Evolutionary conservation across 768 basidiomycete genomes (phyloP).

Genomic region (Mycena belliarum): DNA sequence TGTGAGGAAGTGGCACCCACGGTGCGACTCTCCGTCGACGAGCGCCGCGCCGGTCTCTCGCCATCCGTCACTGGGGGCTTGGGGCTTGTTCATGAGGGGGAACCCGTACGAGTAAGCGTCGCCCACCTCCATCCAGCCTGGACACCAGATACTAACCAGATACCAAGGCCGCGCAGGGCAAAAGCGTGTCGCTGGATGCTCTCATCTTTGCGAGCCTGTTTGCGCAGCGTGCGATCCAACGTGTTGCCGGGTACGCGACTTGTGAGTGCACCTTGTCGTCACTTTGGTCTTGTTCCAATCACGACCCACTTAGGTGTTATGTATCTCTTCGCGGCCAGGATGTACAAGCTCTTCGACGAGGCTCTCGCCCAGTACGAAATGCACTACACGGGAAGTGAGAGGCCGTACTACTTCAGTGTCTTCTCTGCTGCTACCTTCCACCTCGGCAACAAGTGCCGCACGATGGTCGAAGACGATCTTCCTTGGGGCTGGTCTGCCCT

Average conservation of each 20-base stretch:
- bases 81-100: background rate
- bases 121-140: background rate
- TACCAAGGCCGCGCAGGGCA: background rate
- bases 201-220: background rate
- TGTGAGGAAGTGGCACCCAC: background rate
- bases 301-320: background rate
- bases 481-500: background rate
- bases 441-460: background rate
- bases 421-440: background rate
- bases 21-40: background rate
- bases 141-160: no score
- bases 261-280: background rate
- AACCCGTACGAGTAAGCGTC: background rate
- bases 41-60: background rate
- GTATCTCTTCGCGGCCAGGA: background rate
- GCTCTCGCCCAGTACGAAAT: background rate
- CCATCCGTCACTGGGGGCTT: background rate
- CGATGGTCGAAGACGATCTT: background rate
- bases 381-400: background rate
- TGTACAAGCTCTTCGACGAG: background rate
- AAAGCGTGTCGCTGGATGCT: background rate
- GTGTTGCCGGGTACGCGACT: background rate
- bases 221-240: background rate
- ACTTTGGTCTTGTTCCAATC: background rate
- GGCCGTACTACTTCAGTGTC: no score